Percentiles rank a stretch among this genome's conserved stretches.
Conservation (phyloP, 768 basidiomycete genomes). For the Podaxis sp. region DNA sequence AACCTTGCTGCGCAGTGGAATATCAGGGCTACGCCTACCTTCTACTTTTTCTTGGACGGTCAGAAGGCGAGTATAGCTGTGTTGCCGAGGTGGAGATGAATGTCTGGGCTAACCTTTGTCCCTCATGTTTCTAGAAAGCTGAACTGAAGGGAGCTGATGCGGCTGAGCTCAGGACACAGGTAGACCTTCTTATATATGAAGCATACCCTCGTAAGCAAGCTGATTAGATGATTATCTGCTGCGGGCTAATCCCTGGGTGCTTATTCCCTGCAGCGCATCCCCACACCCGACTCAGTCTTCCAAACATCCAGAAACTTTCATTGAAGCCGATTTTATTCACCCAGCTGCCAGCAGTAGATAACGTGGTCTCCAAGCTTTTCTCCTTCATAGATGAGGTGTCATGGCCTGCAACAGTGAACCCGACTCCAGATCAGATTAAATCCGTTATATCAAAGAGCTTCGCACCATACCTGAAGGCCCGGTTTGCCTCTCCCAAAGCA, state of each 20-base stretch:
- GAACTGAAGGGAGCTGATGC: conserved; percentile 75
- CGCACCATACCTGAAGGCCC: conserved; percentile 63
- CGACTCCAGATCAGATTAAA: conserved; percentile 43
- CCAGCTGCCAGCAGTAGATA: conserved; percentile 68
- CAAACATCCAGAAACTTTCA: conserved; percentile 59
- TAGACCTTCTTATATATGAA: conserved; percentile 71
- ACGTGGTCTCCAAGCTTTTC: conserved; percentile 57
- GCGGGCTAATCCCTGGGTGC: background rate
- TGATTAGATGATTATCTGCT: background rate
- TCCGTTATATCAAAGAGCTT: conserved; percentile 47
- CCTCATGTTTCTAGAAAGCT: conserved; percentile 42
- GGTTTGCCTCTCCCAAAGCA: conserved; percentile 38
- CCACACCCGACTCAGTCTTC: conserved; percentile 61
- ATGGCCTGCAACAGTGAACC: conserved; percentile 30
- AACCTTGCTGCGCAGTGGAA: conserved; percentile 62
- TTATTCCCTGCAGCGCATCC: conserved; percentile 60
- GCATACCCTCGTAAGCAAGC: conserved; percentile 76
- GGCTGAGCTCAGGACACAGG: conserved; percentile 67
- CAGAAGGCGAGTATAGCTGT: conserved; percentile 49
- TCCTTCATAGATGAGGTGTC: conserved; percentile 57
- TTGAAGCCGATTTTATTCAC: conserved; percentile 75
- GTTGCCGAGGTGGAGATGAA: background rate
- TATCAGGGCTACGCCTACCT: conserved; percentile 82
- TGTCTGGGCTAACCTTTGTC: background rate
- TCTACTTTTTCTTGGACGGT: conserved; percentile 82